phyloP scores from a whole-genome alignment of 1,284 basidiomycete species.

The Irpex lacteus region DNA sequence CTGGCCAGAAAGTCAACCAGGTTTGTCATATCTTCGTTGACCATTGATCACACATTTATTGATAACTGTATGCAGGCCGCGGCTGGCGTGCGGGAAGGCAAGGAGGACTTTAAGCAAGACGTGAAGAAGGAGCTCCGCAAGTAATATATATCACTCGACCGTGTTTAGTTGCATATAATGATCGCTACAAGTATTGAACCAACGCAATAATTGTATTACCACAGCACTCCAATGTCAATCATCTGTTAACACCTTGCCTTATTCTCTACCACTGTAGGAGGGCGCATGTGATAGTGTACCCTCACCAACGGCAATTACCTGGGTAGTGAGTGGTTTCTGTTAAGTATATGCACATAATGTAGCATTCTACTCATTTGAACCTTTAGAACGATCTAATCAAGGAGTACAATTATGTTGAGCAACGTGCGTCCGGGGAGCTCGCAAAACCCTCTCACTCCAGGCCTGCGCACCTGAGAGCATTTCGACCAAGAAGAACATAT shows the following conservation, averaged over 20 bases:
- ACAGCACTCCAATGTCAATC: background rate
- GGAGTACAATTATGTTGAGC: too few species aligned
- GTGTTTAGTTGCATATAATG: background rate
- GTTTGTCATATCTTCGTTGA: constrained; percentile 23
- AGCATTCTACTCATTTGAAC: too few species aligned
- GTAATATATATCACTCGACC: constrained; percentile 20
- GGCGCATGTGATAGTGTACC: too few species aligned
- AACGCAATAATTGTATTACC: too few species aligned
- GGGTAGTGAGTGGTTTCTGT: too few species aligned
- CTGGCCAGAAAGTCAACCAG: constrained; percentile 41
- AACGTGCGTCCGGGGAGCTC: too few species aligned
- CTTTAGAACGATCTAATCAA: too few species aligned
- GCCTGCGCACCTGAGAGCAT: background rate
- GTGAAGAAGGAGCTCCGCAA: constrained; percentile 40
- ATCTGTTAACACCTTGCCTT: background rate
- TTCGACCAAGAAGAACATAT: background rate
- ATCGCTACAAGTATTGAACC: too few species aligned
- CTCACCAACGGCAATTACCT: too few species aligned
- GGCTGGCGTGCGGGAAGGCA: constrained; percentile 39
- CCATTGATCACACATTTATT: background rate
- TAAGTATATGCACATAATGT: too few species aligned
- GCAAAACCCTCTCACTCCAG: too few species aligned
- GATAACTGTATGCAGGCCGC: constrained; percentile 33
- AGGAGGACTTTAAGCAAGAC: constrained; percentile 39
- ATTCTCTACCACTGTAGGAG: too few species aligned